Evolutionary conservation across 2,329 filamentous ascomycete species (phyloP).

Genomic region (Orbilia ellipsospora): DNA sequence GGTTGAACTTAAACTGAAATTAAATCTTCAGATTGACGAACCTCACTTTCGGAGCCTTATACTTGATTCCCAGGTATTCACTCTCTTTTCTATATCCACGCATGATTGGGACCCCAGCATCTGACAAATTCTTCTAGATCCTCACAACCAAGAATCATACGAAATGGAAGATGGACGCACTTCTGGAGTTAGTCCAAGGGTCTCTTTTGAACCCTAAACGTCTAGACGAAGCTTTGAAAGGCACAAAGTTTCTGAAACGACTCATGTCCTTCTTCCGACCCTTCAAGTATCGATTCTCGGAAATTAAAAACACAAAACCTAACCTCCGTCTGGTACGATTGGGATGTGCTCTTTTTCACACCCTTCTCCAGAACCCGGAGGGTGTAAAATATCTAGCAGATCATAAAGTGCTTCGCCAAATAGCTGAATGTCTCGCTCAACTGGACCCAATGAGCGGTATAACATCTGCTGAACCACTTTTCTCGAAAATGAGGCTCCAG

Average conservation of each 20-base stretch:
- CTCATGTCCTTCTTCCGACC: constrained; percentile 94
- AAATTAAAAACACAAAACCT: constrained; percentile 86
- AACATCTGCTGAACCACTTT: constrained; percentile 86
- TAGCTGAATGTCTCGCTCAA: constrained; percentile 94
- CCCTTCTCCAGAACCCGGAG: constrained; percentile 84
- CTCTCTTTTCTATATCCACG: no score
- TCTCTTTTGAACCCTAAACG: constrained; percentile 90
- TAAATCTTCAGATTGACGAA: constrained; percentile 73
- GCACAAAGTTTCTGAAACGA: constrained; percentile 94
- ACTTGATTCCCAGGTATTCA: constrained; percentile 61
- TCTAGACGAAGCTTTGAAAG: constrained; percentile 91
- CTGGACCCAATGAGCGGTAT: constrained; percentile 77
- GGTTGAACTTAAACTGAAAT: constrained; percentile 69
- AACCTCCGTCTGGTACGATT: constrained; percentile 94
- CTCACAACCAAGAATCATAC: constrained; percentile 87
- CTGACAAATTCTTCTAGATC: constrained; percentile 64
- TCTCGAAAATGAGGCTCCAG: constrained; percentile 82
- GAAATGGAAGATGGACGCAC: constrained; percentile 98
- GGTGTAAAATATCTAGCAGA: constrained; percentile 86
- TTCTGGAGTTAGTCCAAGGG: constrained; percentile 89
- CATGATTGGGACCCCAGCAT: neutral
- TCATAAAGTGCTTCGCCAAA: constrained; percentile 91
- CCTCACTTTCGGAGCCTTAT: constrained; percentile 72
- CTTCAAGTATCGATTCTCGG: constrained; percentile 95
- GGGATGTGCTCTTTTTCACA: constrained; percentile 87